These are phyloP conservation scores for Trichoderma asperelloides DNA, from an alignment of 495 filamentous ascomycete genomes.

Conservation along the genomic window DNA sequence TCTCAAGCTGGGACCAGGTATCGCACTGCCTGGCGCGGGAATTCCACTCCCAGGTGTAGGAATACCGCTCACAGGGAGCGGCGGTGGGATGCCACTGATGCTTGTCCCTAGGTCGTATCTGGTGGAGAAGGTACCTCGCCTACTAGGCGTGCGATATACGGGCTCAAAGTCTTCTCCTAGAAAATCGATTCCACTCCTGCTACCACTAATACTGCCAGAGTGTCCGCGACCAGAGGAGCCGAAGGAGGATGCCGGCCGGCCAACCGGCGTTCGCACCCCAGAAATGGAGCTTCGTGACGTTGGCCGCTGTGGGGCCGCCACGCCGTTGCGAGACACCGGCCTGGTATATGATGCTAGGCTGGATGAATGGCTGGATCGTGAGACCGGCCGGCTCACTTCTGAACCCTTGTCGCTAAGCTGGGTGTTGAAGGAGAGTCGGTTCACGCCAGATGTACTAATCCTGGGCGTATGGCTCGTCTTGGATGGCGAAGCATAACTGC, in stretches of 20 bases:
- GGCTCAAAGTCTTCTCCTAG: constrained; percentile 31
- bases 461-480: constrained; percentile 31
- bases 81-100: constrained; percentile 29
- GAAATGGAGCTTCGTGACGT: constrained; percentile 49
- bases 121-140: constrained; percentile 42
- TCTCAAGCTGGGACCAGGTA: constrained; percentile 41
- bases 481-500: constrained; percentile 19
- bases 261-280: constrained; percentile 53
- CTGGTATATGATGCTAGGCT: constrained; percentile 45
- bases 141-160: constrained; percentile 34
- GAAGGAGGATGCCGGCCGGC: constrained; percentile 49
- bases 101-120: constrained; percentile 42
- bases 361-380: constrained; percentile 49
- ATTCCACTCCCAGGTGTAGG: constrained; percentile 31
- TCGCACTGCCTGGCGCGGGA: constrained; percentile 38
- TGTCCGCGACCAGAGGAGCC: constrained; percentile 47
- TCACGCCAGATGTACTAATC: constrained; percentile 45
- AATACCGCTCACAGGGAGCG: constrained; percentile 23
- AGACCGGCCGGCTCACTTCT: constrained; percentile 48
- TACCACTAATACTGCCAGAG: constrained; percentile 36
- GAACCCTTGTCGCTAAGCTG: constrained; percentile 37
- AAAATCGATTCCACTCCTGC: constrained; percentile 30
- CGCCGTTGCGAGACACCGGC: constrained; percentile 40
- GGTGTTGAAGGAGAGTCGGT: constrained; percentile 44
- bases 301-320: constrained; percentile 54